Conservation (phyloP, 1,139 yeast genomes). For the Trichomonascaceae sp. region DNA sequence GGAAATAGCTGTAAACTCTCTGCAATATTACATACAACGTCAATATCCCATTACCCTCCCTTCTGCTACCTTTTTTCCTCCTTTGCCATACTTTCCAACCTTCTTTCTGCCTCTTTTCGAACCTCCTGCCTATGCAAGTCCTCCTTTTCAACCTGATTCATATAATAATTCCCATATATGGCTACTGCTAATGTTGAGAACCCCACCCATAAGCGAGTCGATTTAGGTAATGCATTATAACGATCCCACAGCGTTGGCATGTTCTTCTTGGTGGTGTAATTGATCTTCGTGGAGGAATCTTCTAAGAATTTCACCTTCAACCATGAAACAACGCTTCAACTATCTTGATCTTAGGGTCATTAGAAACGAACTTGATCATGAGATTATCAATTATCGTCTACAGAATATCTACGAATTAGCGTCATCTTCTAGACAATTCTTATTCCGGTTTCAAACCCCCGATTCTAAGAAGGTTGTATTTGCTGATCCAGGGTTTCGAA, state of each 20-base stretch:
- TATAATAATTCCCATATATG: conserved; percentile 44
- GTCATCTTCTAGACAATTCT: conserved; percentile 64
- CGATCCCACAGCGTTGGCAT: conserved; percentile 26
- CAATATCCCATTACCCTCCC: no score
- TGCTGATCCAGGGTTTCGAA: conserved; percentile 80
- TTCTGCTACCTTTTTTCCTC: no score
- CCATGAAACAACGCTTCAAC: conserved; percentile 68
- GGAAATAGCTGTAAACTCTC: background rate
- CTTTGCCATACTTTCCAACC: conserved; percentile 17
- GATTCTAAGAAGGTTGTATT: conserved; percentile 72
- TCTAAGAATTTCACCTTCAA: background rate
- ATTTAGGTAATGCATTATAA: conserved; percentile 48
- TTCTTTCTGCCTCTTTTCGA: conserved; percentile 37
- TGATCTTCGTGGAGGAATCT: background rate
- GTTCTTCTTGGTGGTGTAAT: no score
- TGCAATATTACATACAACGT: background rate
- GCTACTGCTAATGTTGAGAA: conserved; percentile 50
- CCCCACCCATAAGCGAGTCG: conserved; percentile 49
- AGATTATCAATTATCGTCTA: conserved; percentile 59
- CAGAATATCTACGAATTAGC: conserved; percentile 82
- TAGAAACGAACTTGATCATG: conserved; percentile 54
- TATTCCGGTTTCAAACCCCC: conserved; percentile 76
- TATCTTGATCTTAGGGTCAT: conserved; percentile 75
- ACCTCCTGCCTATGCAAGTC: conserved; percentile 33
- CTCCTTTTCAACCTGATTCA: conserved; percentile 41